Evolutionary conservation across 805 yeast species (phyloP), one percentile per base, ranked within the genome.

Genomic region (Lipomyces sp.): DNA sequence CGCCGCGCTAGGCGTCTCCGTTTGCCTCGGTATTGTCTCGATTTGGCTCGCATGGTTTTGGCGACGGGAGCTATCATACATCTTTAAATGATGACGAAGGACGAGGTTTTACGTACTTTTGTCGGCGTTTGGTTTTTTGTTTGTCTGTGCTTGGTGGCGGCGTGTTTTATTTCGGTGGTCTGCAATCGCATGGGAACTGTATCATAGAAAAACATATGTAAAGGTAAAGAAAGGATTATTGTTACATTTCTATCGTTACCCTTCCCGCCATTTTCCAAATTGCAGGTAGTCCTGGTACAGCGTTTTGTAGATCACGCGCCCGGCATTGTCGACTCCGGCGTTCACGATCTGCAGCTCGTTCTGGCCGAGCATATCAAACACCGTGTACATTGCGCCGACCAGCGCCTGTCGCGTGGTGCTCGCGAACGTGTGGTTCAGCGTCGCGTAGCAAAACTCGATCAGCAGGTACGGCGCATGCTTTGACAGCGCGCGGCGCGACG

Each of bases 201-300:
- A n/a, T n/a, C n/a, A n/a, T n/a, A n/a, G n/a, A n/a, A n/a, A n/a
- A n/a, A n/a, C n/a, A n/a, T n/a, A n/a, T n/a, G n/a, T n/a, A n/a
- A n/a, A n/a, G n/a, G n/a, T n/a, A n/a, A n/a, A n/a, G n/a, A n/a
- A n/a, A n/a, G n/a, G n/a, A n/a, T n/a, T n/a, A n/a, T n/a, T n/a
- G n/a, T n/a, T n/a, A n/a, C n/a, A n/a, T n/a, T n/a, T n/a, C n/a
- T n/a, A n/a, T n/a, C n/a, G n/a, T n/a, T n/a, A n/a, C n/a, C n/a
- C n/a, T n/a, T 80, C 87, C 51, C 70, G 79, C 96, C 96, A 90
- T 66, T 84, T 86, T 43, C 95, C 96, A 53, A 74, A 75, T 63
- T 76, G 81, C 64, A 78, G 80, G 70, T 87, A 91, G 55, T 84
- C 86, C 6, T 79, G 78, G 61, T 85, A 87, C 36, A 90, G 62